Evolutionary conservation across 106 monocot genomes (phyloP).

Genomic region (Allium cepa): DNA sequence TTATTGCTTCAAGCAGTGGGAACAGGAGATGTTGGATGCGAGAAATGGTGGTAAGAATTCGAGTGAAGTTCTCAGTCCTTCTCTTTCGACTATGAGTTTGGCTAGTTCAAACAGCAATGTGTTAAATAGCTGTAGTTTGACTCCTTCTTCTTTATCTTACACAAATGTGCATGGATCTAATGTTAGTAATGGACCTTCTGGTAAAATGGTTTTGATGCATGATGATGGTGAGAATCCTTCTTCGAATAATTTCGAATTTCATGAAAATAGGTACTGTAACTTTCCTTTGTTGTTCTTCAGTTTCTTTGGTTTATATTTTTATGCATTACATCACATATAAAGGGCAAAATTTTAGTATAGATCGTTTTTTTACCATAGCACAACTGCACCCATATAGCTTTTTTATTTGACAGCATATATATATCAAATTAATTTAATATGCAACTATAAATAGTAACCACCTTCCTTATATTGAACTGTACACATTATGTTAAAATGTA

Average conservation of each 20-base stretch:
- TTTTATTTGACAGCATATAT: too few species aligned
- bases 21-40: conserved; percentile 20
- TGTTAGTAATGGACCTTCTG: conserved; percentile 16
- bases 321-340: too few species aligned
- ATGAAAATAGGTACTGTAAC: conserved; percentile 42
- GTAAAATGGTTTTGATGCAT: conserved; percentile 10
- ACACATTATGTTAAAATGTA: too few species aligned
- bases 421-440: too few species aligned
- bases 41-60: conserved; percentile 12
- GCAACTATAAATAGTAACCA: too few species aligned
- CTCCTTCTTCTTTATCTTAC: conserved; percentile 22
- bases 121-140: conserved; percentile 24
- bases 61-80: conserved; percentile 28
- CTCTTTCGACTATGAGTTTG: conserved; percentile 44
- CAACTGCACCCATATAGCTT: too few species aligned
- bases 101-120: conserved; percentile 43
- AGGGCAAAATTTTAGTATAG: too few species aligned
- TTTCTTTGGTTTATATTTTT: too few species aligned
- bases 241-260: conserved; percentile 29
- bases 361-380: too few species aligned
- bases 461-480: too few species aligned
- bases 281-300: neutral
- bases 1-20: conserved; percentile 69
- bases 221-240: conserved; percentile 30
- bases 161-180: conserved; percentile 19